Conservation (phyloP, 176 grass and related monocot genomes). For the Rhynchospora tenuis region DNA sequence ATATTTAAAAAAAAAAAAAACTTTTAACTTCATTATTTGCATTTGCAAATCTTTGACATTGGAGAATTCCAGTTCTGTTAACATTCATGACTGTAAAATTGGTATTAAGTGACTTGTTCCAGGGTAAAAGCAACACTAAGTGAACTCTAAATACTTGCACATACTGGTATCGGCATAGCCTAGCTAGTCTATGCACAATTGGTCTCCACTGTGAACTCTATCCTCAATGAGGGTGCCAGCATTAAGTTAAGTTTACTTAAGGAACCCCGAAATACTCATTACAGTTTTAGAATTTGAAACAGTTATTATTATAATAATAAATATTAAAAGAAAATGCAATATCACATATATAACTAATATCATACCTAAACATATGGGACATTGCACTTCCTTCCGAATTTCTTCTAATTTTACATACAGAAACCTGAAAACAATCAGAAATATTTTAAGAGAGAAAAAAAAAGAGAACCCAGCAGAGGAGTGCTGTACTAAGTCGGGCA, state of each 20-base stretch:
- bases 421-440: neutral
- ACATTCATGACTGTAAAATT: neutral
- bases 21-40: too few species aligned
- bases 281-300: neutral
- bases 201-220: neutral
- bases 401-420: slow-evolving; percentile 9
- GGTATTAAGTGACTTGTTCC: neutral
- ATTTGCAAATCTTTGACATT: too few species aligned
- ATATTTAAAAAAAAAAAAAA: neutral
- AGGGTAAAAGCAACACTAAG: neutral
- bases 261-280: neutral
- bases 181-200: too few species aligned
- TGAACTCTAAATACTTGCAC: neutral
- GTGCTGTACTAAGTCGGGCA: neutral
- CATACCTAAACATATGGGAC: slow-evolving; percentile 14
- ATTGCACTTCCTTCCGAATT: slow-evolving; percentile 16
- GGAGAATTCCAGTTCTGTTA: neutral
- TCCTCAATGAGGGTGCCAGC: neutral
- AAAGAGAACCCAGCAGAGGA: neutral
- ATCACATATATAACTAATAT: neutral
- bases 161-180: neutral
- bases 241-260: neutral
- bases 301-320: neutral
- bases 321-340: neutral
- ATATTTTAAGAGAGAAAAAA: neutral